Percentiles rank a stretch among this genome's conserved stretches.
Evolutionary conservation across 116 monocot species (phyloP).

Genomic region (Thalassia testudinum): DNA sequence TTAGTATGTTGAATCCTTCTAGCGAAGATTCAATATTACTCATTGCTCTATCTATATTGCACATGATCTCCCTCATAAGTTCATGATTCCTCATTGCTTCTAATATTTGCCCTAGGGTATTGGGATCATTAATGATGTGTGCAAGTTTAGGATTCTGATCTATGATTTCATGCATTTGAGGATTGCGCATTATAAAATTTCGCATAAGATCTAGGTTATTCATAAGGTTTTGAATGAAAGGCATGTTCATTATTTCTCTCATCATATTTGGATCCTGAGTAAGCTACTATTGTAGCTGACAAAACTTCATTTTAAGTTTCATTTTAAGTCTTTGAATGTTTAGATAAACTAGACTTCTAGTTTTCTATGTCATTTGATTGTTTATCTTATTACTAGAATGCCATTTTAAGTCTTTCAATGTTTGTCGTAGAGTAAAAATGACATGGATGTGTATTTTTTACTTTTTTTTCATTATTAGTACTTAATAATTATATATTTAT

Average conservation of each 20-base stretch:
- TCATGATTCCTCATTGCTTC: conserved; percentile 79
- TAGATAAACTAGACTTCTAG: too few relatives aligned
- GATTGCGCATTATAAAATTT: conserved; percentile 68
- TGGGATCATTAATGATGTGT: conserved; percentile 76
- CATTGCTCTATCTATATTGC: conserved; percentile 87
- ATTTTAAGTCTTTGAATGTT: too few relatives aligned
- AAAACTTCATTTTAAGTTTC: too few relatives aligned
- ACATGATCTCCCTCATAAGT: conserved; percentile 86
- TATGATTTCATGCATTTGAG: conserved; percentile 69
- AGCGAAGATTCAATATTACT: conserved; percentile 86
- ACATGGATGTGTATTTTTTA: too few relatives aligned
- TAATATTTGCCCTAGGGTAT: conserved; percentile 46
- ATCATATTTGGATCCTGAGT: conserved; percentile 69
- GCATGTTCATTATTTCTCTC: conserved; percentile 74
- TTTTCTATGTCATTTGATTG: too few relatives aligned
- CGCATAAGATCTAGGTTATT: conserved; percentile 68
- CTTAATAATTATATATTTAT: too few relatives aligned
- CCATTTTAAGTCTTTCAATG: too few relatives aligned
- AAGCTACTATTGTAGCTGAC: conserved; percentile 59
- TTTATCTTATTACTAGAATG: too few relatives aligned
- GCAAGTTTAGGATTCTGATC: conserved; percentile 74
- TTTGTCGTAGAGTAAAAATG: too few relatives aligned
- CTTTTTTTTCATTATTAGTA: too few relatives aligned
- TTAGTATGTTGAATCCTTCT: conserved; percentile 82
- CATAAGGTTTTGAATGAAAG: conserved; percentile 47